Evolutionary conservation across 345 rosid genomes (phyloP), one percentile per base, ranked within the genome.

Genomic region (Gossypium arboreum): DNA sequence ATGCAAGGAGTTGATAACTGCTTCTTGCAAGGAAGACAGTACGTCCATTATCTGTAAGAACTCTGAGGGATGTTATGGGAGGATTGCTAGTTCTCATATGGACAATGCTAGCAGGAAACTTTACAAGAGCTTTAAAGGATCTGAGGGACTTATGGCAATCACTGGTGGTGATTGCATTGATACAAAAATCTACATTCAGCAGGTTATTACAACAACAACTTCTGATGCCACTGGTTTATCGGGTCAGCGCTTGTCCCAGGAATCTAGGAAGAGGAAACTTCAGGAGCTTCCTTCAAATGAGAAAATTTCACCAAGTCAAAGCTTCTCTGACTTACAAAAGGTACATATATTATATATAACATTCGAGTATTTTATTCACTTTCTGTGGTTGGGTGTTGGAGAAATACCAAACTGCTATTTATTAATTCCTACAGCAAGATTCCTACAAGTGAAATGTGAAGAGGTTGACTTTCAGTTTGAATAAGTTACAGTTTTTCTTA

Each of bases 21-120:
- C 39, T 64, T 51, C 66, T 71, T 25, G 64, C 27, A 39, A 63
- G 69, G 56, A 57, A 20, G 71, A 52, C 25, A 59, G 54, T 34
- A 59, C 63, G 44, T 27, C 59, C 52, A 57, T 67, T 41, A 45
- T 62, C 68, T 12, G n/a, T 48, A 10, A 79, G 62, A 82, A 71
- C 39, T 73, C 69, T 48, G 81, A 79, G 72, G 85, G 82, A 57
- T 74, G 78, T 44, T 84, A 84, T 75, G 84, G 80, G 80, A 77
- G 75, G 29, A 80, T 75, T 29, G 83, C 81, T 68, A 75, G 75
- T 44, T 74, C 81, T 79, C 79, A 66, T 45, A 81, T 74, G 45
- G 84, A 79, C 52, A 73, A 77, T 55, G 69, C 75, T 68, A 77
- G 70, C 61, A 74, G 61, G 78, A 73, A 73, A 56, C 16, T 18